Base-by-base conservation (phyloP, 2,329 filamentous ascomycete genomes). In the Coniosporium tulheliwenetii region DNA sequence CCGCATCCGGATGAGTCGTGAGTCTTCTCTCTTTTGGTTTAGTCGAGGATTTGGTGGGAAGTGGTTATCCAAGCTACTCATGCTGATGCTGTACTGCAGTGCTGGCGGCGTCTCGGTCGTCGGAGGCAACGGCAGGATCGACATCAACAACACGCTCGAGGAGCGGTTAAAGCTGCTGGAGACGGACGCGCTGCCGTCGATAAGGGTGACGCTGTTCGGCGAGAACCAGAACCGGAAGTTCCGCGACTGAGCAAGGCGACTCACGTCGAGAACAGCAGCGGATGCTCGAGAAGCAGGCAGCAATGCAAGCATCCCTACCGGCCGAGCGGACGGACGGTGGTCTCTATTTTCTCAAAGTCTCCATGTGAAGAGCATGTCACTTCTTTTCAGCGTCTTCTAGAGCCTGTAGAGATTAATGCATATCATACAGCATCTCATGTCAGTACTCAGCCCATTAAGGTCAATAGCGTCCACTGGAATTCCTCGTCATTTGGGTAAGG, bases 91-190 rank as follows among this genome's bases (percentile, higher is more conserved):
- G 39, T 40, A 5, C 29, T 39, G 45, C 50, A 96, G 91, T 54
- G 73, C 86, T 44, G 91, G 91, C 45, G 91, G 91, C 53, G 71
- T 93, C 43, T 61, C 75, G 43, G 77, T 98, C 48, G 65, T 93
- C 41, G 85, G 87, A 48, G 80, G 82, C 50, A 72, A 71, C 48
- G 91, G 91, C 59, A 95, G 89, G 73, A 96, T 98, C 59, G 86
- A 94, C 55, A 89, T 98, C 63, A 87, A 95, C 75, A 96, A 98
- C 70, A 96, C 91, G 41, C 83, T 96, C 51, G 91, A 96, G 60
- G 83, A 93, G 59, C 79, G 91, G 50, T 70, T 98, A 62, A 75
- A 74, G 55, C 71, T 96, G 45, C 76, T 96, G 48, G 81, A 94
- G 65, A 79, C 80, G 43, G 82, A 83, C 50, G 83, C 85, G 39